These are phyloP conservation scores for Murraya koenigii DNA, from an alignment of 345 rosid genomes.

Conservation along the genomic window DNA sequence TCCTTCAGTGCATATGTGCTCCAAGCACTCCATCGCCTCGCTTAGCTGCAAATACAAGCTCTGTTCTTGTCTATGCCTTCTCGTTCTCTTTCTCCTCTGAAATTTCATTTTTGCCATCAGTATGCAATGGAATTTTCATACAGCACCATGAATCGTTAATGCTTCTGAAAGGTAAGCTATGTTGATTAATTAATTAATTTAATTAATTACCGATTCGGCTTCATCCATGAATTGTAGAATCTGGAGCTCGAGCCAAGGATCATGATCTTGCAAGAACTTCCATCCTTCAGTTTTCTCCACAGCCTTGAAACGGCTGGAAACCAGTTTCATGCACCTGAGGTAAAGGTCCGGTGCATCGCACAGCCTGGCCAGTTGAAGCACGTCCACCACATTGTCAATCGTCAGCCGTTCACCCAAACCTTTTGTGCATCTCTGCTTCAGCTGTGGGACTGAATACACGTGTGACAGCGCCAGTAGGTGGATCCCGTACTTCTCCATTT, in stretches of 20 bases:
- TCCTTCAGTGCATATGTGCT: constrained; percentile 87
- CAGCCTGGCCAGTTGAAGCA: constrained; percentile 73
- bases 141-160: too few species aligned
- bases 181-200: constrained; percentile 18
- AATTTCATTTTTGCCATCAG: not conserved
- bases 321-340: constrained; percentile 57
- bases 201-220: constrained; percentile 50
- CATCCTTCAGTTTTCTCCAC: constrained; percentile 75
- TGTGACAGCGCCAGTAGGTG: constrained; percentile 79
- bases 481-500: constrained; percentile 65
- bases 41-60: constrained; percentile 56
- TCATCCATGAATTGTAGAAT: constrained; percentile 83
- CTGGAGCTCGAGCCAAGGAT: constrained; percentile 73
- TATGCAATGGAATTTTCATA: too few species aligned
- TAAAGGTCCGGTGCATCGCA: constrained; percentile 77
- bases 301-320: constrained; percentile 44
- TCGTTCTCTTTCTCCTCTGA: constrained; percentile 73
- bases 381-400: constrained; percentile 66
- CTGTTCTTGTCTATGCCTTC: constrained; percentile 50
- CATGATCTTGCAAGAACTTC: constrained; percentile 70
- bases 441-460: constrained; percentile 60
- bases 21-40: constrained; percentile 86
- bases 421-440: constrained; percentile 63
- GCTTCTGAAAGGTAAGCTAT: too few species aligned
- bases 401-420: constrained; percentile 48